A percentile compares a stretch with the other conserved stretches of the same genome.
These are phyloP conservation scores for Liquidambar formosana DNA, from an alignment of 164 flowering plant species.

Conservation along the genomic window DNA sequence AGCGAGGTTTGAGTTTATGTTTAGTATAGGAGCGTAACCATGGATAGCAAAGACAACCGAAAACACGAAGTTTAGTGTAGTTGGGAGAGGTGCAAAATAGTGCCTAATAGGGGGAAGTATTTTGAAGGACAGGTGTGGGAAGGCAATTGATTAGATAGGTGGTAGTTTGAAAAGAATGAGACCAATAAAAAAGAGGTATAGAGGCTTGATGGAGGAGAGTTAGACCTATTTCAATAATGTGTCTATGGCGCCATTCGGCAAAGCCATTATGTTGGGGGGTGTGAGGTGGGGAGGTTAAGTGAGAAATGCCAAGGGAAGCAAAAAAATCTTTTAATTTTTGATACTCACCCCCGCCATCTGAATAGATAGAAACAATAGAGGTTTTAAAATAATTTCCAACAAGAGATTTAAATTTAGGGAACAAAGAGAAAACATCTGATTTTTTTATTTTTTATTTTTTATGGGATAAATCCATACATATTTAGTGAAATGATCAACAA, in stretches of 20 bases:
- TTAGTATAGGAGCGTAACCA: neutral
- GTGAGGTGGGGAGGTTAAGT: constrained; percentile 9
- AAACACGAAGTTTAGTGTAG: neutral
- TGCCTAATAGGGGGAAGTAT: neutral
- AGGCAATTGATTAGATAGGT: constrained; percentile 4
- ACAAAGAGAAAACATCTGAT: neutral
- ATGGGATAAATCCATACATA: constrained; percentile 8
- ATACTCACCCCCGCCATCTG: constrained; percentile 6
- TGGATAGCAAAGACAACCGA: constrained; percentile 8
- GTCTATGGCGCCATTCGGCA: neutral
- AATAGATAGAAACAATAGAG: neutral
- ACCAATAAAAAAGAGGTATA: neutral
- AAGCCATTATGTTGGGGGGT: constrained; percentile 12
- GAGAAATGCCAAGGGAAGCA: neutral
- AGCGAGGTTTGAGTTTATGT: constrained; percentile 7
- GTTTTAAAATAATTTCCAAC: neutral
- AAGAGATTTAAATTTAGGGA: neutral
- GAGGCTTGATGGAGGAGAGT: constrained; percentile 7
- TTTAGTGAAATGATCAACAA: constrained; percentile 7
- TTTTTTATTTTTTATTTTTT: no score
- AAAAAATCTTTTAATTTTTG: neutral
- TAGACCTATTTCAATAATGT: constrained; percentile 10
- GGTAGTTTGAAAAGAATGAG: neutral
- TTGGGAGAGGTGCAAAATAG: neutral
- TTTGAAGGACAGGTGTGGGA: neutral